A percentile compares a stretch with the other conserved stretches of the same genome.
phyloP scores from a whole-genome alignment of 2,329 filamentous ascomycete genomes.

The Diaporthe batatas region DNA sequence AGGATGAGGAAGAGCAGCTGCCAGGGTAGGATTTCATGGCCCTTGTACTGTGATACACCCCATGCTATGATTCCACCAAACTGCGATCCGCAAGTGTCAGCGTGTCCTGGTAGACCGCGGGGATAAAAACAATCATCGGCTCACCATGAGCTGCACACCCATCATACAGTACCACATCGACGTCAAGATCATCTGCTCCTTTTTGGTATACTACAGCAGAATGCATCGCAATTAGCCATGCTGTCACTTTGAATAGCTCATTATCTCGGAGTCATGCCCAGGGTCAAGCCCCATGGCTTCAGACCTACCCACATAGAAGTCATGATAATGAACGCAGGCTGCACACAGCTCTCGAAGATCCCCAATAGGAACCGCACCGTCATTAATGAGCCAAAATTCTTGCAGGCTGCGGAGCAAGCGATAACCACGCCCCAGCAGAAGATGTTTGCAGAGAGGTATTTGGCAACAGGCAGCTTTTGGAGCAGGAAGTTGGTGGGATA shows the following conservation, averaged over 20 bases:
- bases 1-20: conserved; percentile 59
- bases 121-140: not conserved
- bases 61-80: conserved; percentile 55
- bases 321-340: conserved; percentile 59
- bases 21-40: conserved; percentile 52
- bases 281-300: not conserved
- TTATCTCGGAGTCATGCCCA: too few relatives aligned
- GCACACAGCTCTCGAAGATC: conserved; percentile 60
- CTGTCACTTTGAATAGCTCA: not conserved
- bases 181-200: conserved; percentile 52
- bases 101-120: too few relatives aligned
- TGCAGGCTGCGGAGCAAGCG: conserved; percentile 51
- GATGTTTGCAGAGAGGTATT: conserved; percentile 55
- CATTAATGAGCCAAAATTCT: conserved; percentile 56
- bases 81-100: conserved; percentile 35
- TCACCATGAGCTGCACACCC: conserved; percentile 36
- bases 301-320: conserved; percentile 51
- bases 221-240: not conserved
- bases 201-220: conserved; percentile 51
- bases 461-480: conserved; percentile 55
- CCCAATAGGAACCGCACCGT: conserved; percentile 59
- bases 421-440: conserved; percentile 59
- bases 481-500: conserved; percentile 56
- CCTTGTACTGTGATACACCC: conserved; percentile 51
- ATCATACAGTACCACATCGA: conserved; percentile 45